These are phyloP conservation scores for Cardamine resedifolia DNA, from an alignment of 345 rosid genomes.

Conservation along the genomic window DNA sequence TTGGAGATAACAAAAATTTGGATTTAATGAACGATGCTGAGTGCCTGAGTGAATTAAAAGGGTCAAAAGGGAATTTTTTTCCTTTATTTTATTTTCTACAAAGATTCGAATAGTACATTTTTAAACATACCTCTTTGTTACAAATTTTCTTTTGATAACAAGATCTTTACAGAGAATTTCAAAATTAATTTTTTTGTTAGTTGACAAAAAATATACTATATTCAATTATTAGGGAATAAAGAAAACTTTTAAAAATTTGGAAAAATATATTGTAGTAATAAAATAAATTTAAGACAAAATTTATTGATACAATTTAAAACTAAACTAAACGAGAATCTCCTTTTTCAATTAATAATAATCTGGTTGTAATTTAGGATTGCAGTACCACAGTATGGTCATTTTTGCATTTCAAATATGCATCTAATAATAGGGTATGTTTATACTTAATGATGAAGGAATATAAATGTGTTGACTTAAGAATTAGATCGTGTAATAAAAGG, in stretches of 20 bases:
- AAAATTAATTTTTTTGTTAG: neutral
- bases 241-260: neutral
- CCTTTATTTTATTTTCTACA: too few relatives aligned
- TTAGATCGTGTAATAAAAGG: too few relatives aligned
- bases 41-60: neutral
- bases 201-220: neutral
- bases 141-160: neutral
- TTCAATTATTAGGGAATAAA: neutral
- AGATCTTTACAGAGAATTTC: neutral
- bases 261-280: neutral
- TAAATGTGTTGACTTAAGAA: neutral
- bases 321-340: neutral
- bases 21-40: conserved; percentile 22
- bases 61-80: neutral
- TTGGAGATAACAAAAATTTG: conserved; percentile 10
- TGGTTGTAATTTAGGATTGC: neutral
- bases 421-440: neutral
- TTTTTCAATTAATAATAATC: neutral
- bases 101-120: too few relatives aligned
- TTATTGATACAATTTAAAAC: neutral
- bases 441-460: neutral
- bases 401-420: neutral
- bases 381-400: neutral
- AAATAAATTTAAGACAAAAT: neutral
- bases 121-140: neutral